Evolutionary conservation across 331 rosid genomes (phyloP).

Genomic region (Quercus lobata): DNA sequence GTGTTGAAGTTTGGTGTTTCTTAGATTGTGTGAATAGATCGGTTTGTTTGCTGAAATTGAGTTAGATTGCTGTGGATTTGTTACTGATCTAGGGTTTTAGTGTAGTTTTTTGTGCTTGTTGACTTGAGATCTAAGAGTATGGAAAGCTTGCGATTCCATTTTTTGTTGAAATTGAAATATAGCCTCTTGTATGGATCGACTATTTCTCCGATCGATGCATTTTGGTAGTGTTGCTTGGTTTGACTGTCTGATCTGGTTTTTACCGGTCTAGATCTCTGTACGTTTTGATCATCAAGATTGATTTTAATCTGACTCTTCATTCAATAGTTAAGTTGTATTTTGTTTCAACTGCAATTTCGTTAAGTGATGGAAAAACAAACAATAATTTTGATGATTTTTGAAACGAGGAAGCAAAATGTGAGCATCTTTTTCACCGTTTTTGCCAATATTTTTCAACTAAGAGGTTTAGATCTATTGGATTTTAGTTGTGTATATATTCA

Average conservation of each 20-base stretch:
- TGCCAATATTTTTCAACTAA: not conserved
- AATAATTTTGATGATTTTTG: no score
- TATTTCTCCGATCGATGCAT: not conserved
- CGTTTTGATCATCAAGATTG: not conserved
- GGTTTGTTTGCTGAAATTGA: not conserved
- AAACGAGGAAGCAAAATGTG: no score
- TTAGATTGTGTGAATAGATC: not conserved
- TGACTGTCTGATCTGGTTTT: conserved; percentile 18
- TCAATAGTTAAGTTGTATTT: not conserved
- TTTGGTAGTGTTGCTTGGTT: not conserved
- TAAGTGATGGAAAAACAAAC: no score
- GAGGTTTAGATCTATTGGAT: not conserved
- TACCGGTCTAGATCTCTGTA: not conserved
- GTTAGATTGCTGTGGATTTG: conserved; percentile 10
- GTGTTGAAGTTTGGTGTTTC: not conserved
- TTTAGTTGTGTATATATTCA: not conserved
- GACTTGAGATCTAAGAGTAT: conserved; percentile 19
- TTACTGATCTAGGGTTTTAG: conserved; percentile 26
- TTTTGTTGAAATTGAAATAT: not conserved
- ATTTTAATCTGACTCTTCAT: not conserved
- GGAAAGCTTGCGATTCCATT: not conserved
- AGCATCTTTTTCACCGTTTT: not conserved
- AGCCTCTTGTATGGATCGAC: not conserved
- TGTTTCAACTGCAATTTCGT: not conserved
- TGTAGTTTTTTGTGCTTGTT: not conserved